Evolutionary conservation across 371 early-diverging fungal species (phyloP).

Genomic region (Actinomortierella wolfii): DNA sequence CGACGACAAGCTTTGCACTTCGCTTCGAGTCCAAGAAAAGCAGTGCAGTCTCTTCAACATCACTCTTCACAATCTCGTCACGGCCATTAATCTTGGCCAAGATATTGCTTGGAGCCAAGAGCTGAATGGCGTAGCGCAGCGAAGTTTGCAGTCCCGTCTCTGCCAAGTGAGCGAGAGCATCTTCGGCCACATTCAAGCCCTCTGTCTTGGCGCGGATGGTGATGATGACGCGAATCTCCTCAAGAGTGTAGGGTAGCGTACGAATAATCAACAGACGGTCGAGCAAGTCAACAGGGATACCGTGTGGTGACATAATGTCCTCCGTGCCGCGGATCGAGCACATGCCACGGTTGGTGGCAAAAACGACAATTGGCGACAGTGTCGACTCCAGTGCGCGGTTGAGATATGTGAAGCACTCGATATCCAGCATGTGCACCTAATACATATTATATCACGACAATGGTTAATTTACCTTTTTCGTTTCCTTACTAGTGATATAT

Average conservation of each 20-base stretch:
- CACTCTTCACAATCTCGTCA: conserved; percentile 75
- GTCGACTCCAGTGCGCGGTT: conserved; percentile 96
- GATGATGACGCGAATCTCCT: conserved; percentile 92
- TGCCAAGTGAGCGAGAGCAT: conserved; percentile 79
- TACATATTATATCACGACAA: no score
- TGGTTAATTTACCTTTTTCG: no score
- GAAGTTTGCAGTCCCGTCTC: conserved; percentile 85
- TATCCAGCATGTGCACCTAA: conserved; percentile 96
- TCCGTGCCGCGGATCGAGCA: conserved; percentile 95
- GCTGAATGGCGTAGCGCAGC: conserved; percentile 96
- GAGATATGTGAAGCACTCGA: conserved; percentile 98
- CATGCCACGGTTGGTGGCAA: conserved; percentile 97
- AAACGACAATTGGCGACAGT: conserved; percentile 96
- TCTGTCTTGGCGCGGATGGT: conserved; percentile 92
- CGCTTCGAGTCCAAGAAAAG: conserved; percentile 94
- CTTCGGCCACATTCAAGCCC: conserved; percentile 74
- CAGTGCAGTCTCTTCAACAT: conserved; percentile 83
- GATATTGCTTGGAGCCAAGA: conserved; percentile 91
- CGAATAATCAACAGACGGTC: conserved; percentile 96
- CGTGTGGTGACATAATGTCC: conserved; percentile 90
- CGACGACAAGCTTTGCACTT: conserved; percentile 69
- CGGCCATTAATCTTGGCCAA: conserved; percentile 86
- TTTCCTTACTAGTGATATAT: no score
- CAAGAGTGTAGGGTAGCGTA: conserved; percentile 88
- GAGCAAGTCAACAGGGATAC: conserved; percentile 96